These are phyloP conservation scores for Usnea hakonensis DNA, from an alignment of 495 filamentous ascomycete species.

Conservation along the genomic window DNA sequence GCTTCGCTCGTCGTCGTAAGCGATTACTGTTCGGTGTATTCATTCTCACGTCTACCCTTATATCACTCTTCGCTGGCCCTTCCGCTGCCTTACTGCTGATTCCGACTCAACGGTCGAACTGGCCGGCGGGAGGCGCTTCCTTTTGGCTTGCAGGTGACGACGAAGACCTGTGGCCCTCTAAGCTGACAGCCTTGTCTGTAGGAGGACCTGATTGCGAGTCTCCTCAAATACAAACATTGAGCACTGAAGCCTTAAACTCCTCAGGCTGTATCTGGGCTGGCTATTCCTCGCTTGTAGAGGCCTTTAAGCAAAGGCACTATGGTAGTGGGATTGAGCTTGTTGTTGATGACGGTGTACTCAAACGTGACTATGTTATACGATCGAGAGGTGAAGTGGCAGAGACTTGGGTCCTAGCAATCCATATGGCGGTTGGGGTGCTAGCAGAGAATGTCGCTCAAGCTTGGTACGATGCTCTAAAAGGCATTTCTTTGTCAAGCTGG, in stretches of 20 bases:
- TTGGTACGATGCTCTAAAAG: slow-evolving; percentile 10
- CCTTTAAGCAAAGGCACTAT: slow-evolving; percentile 7
- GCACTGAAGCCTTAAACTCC: background rate
- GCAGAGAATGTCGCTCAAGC: slow-evolving; percentile 2
- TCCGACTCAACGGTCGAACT: slow-evolving; percentile 3
- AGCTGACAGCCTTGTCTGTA: background rate
- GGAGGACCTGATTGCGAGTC: slow-evolving; percentile 7
- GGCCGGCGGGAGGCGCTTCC: slow-evolving; percentile 15
- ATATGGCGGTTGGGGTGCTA: slow-evolving; percentile 10
- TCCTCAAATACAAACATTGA: slow-evolving; percentile 1
- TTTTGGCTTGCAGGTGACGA: slow-evolving; percentile 13
- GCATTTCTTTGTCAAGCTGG: slow-evolving; percentile 2
- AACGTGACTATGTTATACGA: slow-evolving; percentile 3
- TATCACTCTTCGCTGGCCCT: slow-evolving; percentile 14
- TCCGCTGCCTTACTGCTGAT: slow-evolving; percentile 11
- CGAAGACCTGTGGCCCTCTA: slow-evolving; percentile 6
- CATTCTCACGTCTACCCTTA: slow-evolving; percentile 3
- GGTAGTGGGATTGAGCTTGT: background rate
- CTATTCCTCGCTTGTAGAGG: background rate
- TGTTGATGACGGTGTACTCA: slow-evolving; percentile 8
- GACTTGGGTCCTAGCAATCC: slow-evolving; percentile 13
- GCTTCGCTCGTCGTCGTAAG: slow-evolving; percentile 5
- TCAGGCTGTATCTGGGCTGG: slow-evolving; percentile 14
- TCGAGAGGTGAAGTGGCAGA: slow-evolving; percentile 1
- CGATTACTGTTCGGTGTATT: slow-evolving; percentile 4